These are phyloP conservation scores for Yarrowia keelungensis DNA, from an alignment of 805 yeast genomes.

Conservation along the genomic window DNA sequence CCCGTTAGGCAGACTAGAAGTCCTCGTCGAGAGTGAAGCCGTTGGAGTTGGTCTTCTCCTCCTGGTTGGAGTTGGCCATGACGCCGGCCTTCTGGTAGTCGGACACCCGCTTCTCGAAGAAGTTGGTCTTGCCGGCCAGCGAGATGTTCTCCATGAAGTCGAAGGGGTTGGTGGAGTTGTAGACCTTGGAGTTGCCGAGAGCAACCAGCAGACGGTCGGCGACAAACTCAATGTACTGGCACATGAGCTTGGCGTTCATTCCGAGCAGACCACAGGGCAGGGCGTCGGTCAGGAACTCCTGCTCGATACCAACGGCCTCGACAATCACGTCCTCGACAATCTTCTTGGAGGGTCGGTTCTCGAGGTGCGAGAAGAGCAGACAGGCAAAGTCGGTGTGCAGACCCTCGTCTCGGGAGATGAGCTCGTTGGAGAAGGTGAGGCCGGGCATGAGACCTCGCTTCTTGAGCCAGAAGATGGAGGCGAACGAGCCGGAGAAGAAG, in stretches of 20 bases:
- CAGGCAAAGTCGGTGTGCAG: conserved; percentile 98
- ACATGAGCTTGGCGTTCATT: conserved; percentile 93
- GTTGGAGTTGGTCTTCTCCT: conserved; percentile 51
- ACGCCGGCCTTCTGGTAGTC: conserved; percentile 99
- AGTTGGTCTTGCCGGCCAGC: conserved; percentile 97
- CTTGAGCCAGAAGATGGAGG: conserved; percentile 98
- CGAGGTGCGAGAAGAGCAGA: conserved; percentile 87
- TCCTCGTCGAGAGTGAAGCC: conserved; percentile 92
- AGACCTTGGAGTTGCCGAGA: conserved; percentile 87
- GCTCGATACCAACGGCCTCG: conserved; percentile 94
- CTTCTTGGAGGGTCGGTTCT: conserved; percentile 81
- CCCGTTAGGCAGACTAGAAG: conserved; percentile 58
- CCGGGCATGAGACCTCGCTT: conserved; percentile 99
- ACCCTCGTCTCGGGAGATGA: conserved; percentile 98
- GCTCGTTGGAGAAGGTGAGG: conserved; percentile 94
- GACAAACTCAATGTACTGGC: conserved; percentile 96
- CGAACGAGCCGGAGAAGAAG: conserved; percentile 97
- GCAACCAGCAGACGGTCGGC: conserved; percentile 95
- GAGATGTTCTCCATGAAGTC: conserved; percentile 99
- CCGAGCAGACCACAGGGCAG: conserved; percentile 92
- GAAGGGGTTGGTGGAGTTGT: conserved; percentile 90
- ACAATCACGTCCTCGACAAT: conserved; percentile 86
- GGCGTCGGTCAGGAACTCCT: conserved; percentile 93
- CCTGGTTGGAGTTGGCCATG: conserved; percentile 64
- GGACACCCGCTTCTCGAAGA: conserved; percentile 97